Conservation (phyloP, 73 alveolate genomes). For the Paramecium pentaurelia region DNA sequence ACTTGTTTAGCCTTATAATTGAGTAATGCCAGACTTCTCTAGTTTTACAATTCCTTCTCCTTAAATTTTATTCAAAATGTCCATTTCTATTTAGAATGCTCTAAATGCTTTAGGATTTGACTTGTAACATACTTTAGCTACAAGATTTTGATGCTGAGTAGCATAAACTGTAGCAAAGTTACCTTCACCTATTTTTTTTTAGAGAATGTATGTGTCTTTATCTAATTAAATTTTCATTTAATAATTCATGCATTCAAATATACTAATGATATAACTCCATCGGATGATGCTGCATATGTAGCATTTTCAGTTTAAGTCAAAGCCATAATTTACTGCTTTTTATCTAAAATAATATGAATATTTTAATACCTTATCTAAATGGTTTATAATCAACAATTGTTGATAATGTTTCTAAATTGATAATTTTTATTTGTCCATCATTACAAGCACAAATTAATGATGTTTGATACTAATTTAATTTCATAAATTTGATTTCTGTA, state of each 20-base stretch:
- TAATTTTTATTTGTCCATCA: constrained; percentile 1
- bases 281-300: constrained; percentile 4
- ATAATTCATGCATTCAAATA: constrained; percentile 21
- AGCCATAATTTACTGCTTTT: background rate
- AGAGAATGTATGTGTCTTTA: background rate
- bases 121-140: background rate
- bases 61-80: background rate
- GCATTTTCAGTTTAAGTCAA: background rate
- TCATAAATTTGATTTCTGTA: background rate
- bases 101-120: constrained; percentile 4
- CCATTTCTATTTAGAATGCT: background rate
- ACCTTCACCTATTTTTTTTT: background rate
- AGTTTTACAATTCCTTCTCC: background rate
- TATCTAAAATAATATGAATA: background rate
- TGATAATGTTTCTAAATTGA: background rate
- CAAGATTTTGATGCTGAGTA: background rate
- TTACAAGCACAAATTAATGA: constrained; percentile 24
- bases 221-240: background rate
- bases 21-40: background rate
- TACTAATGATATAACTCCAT: constrained; percentile 31
- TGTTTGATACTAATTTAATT: background rate
- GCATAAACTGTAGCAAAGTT: background rate
- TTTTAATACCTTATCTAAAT: background rate
- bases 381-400: constrained; percentile 2
- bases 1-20: background rate